Base-by-base conservation (phyloP, 2,329 filamentous ascomycete genomes). In the Verticillium nubilum region DNA sequence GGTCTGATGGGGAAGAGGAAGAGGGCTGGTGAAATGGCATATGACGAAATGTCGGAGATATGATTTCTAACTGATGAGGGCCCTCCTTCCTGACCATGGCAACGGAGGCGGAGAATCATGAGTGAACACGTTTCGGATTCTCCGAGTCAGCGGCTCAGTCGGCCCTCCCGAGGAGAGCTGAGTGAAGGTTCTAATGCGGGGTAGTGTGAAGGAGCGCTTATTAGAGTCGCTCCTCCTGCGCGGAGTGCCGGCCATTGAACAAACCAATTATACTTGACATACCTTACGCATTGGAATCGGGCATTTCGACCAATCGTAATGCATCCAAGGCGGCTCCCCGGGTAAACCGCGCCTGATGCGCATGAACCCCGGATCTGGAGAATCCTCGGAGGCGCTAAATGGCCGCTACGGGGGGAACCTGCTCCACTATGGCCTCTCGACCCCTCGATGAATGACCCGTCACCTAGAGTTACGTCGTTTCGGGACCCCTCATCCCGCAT, bases 301-400 rank as follows among this genome's bases (percentile, higher is more conserved):
- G n/a, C 33, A 13, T 13, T 2, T 15, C 12, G 15, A 17, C 33
- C 33, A 37, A 37, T 37, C 33, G n/a, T 15, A 17, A 5, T 2
- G 4, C 15, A 6, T 15, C 19, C 19, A 23, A 23, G 42, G 42
- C 42, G 42, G n/a, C n/a, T 23, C 42, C 42, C 9, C 42, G 42
- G 42, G n/a, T 47, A 47, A 47, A 47, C 42, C 9, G 19, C 42
- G 42, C 42, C 42, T 23, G n/a, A 23, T 13, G 42, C 42, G 42
- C 42, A 47, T 6, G 42, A 47, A 47, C 42, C 42, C 42, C 42
- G 42, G 54, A 35, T 37, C 5, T 29, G 54, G 54, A 56, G 54
- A 56, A 56, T 37, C 54, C 54, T 33, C 54, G 54, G 54, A 56
- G 54, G 4, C 54, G 25, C 54, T 42, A 56, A 47, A 23, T 7